phyloP scores from a whole-genome alignment of 2,329 filamentous ascomycete genomes.

The Sporothrix humicola region DNA sequence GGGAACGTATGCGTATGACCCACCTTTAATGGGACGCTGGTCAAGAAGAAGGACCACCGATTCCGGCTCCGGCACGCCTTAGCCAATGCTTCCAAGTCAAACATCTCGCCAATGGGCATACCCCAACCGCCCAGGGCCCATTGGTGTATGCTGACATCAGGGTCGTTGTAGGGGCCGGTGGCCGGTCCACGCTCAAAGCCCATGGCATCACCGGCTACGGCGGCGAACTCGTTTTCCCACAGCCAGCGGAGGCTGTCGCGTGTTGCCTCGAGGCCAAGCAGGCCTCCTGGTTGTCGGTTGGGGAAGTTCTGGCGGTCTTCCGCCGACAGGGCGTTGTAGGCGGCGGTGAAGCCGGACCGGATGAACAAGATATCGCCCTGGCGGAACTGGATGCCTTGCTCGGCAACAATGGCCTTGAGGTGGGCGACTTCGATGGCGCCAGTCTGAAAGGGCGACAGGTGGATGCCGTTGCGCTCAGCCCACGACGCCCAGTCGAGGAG shows the following conservation, averaged over 20 bases:
- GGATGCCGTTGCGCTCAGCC: not conserved
- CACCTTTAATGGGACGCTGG: not conserved
- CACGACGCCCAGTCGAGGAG: not conserved
- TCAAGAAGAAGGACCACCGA: constrained; percentile 2
- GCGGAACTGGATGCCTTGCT: not conserved
- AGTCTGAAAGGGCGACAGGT: not conserved
- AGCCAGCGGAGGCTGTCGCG: not conserved
- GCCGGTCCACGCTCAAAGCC: not conserved
- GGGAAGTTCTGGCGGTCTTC: not conserved
- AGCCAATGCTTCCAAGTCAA: not conserved
- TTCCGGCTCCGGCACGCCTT: not conserved
- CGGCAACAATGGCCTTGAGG: not conserved
- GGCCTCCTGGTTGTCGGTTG: not conserved
- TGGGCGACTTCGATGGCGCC: not conserved
- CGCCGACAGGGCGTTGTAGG: not conserved
- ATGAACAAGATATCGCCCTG: constrained; percentile 9
- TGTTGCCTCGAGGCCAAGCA: not conserved
- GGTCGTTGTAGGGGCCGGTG: not conserved
- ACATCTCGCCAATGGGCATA: not conserved
- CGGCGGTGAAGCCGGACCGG: not conserved
- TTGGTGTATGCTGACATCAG: not conserved
- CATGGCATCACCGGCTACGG: constrained; percentile 13
- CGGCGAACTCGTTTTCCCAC: constrained; percentile 7
- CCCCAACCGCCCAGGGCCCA: constrained; percentile 4
- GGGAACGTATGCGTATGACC: too few species aligned